These are phyloP conservation scores for Solanum corneliomulleri DNA, from an alignment of 257 asterid genomes.

Conservation along the genomic window DNA sequence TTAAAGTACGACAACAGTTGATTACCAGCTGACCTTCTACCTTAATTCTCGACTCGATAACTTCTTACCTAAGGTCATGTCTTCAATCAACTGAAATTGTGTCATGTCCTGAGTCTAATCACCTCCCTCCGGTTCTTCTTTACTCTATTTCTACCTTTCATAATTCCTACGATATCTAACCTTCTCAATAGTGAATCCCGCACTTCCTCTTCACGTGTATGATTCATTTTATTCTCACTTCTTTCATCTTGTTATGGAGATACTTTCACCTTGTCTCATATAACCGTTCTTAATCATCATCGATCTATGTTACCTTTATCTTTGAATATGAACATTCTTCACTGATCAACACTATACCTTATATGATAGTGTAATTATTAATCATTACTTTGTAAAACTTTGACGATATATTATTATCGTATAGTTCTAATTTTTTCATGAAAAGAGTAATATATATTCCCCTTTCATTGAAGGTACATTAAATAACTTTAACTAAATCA, in stretches of 20 bases:
- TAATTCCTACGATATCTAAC: neutral
- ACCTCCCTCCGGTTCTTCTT: neutral
- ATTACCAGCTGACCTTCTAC: neutral
- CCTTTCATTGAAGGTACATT: neutral
- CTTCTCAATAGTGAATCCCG: neutral
- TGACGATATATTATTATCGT: neutral
- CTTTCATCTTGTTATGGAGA: neutral
- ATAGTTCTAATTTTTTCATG: neutral
- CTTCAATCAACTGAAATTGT: neutral
- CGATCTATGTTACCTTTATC: neutral
- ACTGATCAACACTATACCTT: too few relatives aligned
- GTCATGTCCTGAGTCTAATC: neutral
- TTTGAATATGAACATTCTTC: neutral
- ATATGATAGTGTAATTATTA: neutral
- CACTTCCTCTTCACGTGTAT: neutral
- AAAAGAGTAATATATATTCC: neutral
- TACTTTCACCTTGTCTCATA: neutral
- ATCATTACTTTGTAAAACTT: neutral
- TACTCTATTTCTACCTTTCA: neutral
- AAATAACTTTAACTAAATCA: neutral
- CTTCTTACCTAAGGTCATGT: neutral
- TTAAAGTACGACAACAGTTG: neutral
- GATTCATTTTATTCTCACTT: fast-evolving
- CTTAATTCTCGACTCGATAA: neutral
- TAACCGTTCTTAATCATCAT: neutral